Percentiles rank a stretch among this genome's conserved stretches.
phyloP scores from a whole-genome alignment of 306 rosid species.

The Senna tora region DNA sequence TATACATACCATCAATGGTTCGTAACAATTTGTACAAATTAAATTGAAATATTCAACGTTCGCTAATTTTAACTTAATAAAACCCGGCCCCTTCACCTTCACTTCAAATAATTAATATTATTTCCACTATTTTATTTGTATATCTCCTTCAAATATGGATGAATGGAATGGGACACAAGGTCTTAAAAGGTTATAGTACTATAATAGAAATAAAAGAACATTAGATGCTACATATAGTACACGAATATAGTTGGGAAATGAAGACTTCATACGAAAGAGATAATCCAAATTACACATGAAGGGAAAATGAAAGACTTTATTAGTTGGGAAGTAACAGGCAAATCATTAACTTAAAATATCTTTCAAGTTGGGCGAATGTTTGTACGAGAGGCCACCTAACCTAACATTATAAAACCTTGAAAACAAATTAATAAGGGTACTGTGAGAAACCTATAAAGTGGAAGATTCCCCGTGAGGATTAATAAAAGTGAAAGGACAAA shows the following conservation, averaged over 20 bases:
- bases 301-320: constrained; percentile 4
- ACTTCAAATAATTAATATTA: no score
- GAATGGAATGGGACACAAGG: neutral
- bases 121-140: no score
- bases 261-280: no score
- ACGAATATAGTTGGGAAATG: neutral
- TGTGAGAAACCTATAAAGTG: constrained; percentile 39
- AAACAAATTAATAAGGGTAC: constrained; percentile 31
- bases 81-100: no score
- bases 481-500: constrained; percentile 40
- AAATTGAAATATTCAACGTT: no score
- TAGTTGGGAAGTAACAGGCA: constrained; percentile 16
- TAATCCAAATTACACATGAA: neutral
- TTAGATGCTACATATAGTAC: neutral
- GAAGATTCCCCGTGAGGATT: constrained; percentile 55
- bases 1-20: no score
- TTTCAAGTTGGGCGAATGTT: constrained; percentile 34
- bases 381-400: constrained; percentile 36
- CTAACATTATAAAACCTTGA: constrained; percentile 33
- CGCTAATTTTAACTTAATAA: no score
- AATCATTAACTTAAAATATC: constrained; percentile 6
- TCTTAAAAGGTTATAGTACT: neutral
- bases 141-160: neutral
- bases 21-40: no score
- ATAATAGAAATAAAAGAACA: neutral